A percentile compares a stretch with the other conserved stretches of the same genome.
phyloP scores from a whole-genome alignment of 73 alveolate genomes.

The Stentor roeselii region DNA sequence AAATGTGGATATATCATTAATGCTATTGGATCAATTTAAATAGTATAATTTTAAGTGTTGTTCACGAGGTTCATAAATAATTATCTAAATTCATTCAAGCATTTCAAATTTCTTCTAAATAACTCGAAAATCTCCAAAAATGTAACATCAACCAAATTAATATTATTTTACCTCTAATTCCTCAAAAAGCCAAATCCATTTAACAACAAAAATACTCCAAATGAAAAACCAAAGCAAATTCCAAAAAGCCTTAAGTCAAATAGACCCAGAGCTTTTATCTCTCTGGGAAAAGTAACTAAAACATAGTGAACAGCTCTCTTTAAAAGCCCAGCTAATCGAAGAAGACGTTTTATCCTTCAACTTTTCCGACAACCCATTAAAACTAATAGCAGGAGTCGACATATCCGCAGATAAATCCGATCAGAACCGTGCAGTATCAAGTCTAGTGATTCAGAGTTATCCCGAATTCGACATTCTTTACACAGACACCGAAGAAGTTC shows the following conservation, averaged over 20 bases:
- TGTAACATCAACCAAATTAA: no score
- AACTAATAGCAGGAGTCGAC: constrained; percentile 83
- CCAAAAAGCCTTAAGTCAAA: constrained; percentile 16
- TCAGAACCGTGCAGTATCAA: constrained; percentile 75
- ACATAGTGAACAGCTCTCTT: constrained; percentile 38
- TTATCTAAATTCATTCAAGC: no score
- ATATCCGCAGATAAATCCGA: constrained; percentile 71
- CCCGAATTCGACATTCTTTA: constrained; percentile 63
- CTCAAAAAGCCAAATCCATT: no score
- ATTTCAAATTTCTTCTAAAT: no score
- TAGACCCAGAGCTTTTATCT: constrained; percentile 49
- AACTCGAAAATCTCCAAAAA: no score
- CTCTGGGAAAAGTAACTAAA: constrained; percentile 38
- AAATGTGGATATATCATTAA: no score
- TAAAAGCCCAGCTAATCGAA: constrained; percentile 43
- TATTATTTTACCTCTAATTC: no score
- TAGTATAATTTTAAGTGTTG: no score
- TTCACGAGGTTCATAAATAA: no score
- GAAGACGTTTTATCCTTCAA: constrained; percentile 47
- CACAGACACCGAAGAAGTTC: constrained; percentile 77
- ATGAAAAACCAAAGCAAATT: constrained; percentile 22
- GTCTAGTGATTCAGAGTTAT: constrained; percentile 66
- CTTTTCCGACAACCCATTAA: constrained; percentile 7
- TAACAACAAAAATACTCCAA: no score
- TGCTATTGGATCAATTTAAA: no score